Base-by-base conservation (phyloP, 2,329 filamentous ascomycete genomes). In the Colletotrichum salicis region DNA sequence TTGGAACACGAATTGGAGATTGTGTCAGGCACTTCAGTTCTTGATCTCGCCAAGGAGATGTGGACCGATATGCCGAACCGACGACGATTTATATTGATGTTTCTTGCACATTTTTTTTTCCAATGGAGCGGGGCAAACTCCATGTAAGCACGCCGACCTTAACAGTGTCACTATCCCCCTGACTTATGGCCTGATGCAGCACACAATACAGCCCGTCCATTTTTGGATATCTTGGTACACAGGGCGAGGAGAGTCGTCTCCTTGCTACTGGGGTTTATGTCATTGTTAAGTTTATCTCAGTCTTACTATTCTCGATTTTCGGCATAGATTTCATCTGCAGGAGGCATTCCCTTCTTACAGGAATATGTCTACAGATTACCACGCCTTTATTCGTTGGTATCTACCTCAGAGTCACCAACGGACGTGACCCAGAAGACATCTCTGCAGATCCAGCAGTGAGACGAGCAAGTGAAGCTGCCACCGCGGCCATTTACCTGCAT, bases 401-500 rank as follows among this genome's bases (percentile, higher is more conserved):
- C 0, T 82, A 80, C 2, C 76, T 81, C 0, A 78, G 77, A 1
- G 58, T 76, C 5, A 80, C 78, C 0, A 80, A 77, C 4, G 76
- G 76, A 0, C 76, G 74, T 71, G 72, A 74, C 0, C 41, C 68
- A 0, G 73, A 71, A n/a, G 27, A 59, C 0, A 77, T 80, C 1
- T 73, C 73, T 35, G 57, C 59, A 0, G 74, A 72, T 10, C 41
- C 72, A 0, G 74, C 75, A 4, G 60, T 77, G 0, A 78, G 80
- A 61, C 72, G 76, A 8, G 83, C 82, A 1, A 80, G 78, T 60
- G 80, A 79, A 0, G 82, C 78, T 1, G 82, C 83, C 1, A 84
- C 86, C 37, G 82, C 81, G 0, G 80, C 82, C 33, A 85, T 86
- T 5, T 86, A 84, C 73, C 61, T 86, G 24, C 80, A 82, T 19